Conservation (phyloP, 1,284 basidiomycete genomes). For the Leccinum fallax region DNA sequence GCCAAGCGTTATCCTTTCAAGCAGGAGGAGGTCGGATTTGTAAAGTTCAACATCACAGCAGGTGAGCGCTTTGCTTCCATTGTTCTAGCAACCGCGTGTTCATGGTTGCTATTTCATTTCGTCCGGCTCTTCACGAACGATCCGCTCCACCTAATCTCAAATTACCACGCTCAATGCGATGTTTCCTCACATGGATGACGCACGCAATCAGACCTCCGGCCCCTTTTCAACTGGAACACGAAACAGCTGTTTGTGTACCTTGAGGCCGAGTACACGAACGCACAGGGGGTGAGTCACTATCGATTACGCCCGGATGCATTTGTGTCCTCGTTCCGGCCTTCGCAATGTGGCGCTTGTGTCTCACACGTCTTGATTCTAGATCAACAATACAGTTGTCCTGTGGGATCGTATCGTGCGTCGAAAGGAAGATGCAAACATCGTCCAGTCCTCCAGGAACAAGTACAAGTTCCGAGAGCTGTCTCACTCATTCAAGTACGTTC, state of each 20-base stretch:
- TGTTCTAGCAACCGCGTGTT: constrained; percentile 27
- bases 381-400: constrained; percentile 81
- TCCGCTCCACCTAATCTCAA: constrained; percentile 15
- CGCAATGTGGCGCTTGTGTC: constrained; percentile 9
- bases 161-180: constrained; percentile 19
- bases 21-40: constrained; percentile 72
- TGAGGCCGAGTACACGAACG: constrained; percentile 75
- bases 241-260: constrained; percentile 90
- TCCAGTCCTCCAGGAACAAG: constrained; percentile 65
- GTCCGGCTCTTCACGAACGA: constrained; percentile 12
- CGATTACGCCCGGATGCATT: constrained; percentile 9
- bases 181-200: constrained; percentile 8
- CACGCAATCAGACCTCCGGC: constrained; percentile 60
- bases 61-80: constrained; percentile 50
- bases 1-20: constrained; percentile 55
- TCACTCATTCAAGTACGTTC: constrained; percentile 76
- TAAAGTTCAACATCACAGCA: constrained; percentile 77
- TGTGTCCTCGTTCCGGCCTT: constrained; percentile 11
- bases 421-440: constrained; percentile 73
- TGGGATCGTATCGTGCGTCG: constrained; percentile 89
- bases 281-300: constrained; percentile 60
- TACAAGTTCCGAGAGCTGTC: constrained; percentile 81
- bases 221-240: constrained; percentile 93
- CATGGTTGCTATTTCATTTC: constrained; percentile 32
- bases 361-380: constrained; percentile 43